These are phyloP conservation scores for Buxus sempervirens DNA, from an alignment of 164 flowering plant species.

Conservation along the genomic window DNA sequence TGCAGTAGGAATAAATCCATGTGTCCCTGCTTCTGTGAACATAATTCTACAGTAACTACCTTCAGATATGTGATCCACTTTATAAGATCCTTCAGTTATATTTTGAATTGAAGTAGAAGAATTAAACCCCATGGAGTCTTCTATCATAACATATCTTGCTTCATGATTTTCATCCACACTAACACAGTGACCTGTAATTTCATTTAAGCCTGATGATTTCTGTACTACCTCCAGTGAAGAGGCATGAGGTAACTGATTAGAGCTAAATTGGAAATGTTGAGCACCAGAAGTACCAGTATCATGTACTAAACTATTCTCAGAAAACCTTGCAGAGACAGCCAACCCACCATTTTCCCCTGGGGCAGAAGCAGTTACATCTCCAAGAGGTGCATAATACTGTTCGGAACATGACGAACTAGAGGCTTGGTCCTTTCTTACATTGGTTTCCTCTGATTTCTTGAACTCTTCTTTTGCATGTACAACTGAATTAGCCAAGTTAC, in stretches of 20 bases:
- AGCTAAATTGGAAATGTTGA: constrained; percentile 19
- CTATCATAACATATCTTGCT: constrained; percentile 20
- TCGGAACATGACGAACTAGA: constrained; percentile 42
- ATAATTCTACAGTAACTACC: constrained; percentile 29
- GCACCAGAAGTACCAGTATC: constrained; percentile 26
- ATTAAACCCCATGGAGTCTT: constrained; percentile 22
- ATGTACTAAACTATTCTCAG: constrained; percentile 26
- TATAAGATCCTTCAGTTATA: constrained; percentile 23
- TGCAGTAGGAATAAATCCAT: constrained; percentile 27
- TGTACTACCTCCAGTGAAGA: constrained; percentile 31
- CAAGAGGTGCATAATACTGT: constrained; percentile 32
- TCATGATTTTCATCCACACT: constrained; percentile 28
- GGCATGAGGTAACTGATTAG: constrained; percentile 32
- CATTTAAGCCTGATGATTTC: constrained; percentile 29
- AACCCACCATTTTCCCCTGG: constrained; percentile 36
- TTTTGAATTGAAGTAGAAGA: constrained; percentile 29
- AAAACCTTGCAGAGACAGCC: constrained; percentile 19
- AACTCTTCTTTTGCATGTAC: constrained; percentile 29
- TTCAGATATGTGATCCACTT: constrained; percentile 33
- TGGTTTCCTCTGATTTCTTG: constrained; percentile 27
- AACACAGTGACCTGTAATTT: constrained; percentile 22
- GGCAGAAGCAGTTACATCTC: constrained; percentile 35
- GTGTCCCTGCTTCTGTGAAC: constrained; percentile 30
- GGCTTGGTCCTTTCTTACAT: constrained; percentile 29
- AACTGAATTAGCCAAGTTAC: constrained; percentile 31